These are phyloP conservation scores for Amyloporia xantha DNA, from an alignment of 768 basidiomycete species.

Conservation along the genomic window DNA sequence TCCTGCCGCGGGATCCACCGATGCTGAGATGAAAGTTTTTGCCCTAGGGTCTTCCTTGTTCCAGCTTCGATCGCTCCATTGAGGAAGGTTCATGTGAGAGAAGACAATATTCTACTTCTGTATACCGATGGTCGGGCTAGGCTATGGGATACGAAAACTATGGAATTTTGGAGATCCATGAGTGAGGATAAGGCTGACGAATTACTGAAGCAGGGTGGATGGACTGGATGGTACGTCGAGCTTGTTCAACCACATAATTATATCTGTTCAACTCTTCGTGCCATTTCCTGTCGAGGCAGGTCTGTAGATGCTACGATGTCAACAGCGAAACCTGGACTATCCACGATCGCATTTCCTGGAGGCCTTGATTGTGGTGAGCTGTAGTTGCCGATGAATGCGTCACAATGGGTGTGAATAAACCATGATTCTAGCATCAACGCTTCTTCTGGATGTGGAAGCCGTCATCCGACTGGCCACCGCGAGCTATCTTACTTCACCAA, in stretches of 20 bases:
- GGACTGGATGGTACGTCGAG: slow-evolving; percentile 61
- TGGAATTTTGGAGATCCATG: slow-evolving; percentile 85
- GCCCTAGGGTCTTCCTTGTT: slow-evolving; percentile 62
- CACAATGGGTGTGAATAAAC: no score
- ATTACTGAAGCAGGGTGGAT: slow-evolving; percentile 61
- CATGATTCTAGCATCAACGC: slow-evolving; percentile 26
- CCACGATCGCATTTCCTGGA: not conserved
- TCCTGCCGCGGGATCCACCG: no score
- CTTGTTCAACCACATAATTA: not conserved
- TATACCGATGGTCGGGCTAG: slow-evolving; percentile 75
- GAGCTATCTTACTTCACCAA: slow-evolving; percentile 2
- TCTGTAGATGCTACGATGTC: not conserved
- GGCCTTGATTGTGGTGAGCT: slow-evolving; percentile 2
- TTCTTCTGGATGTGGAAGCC: slow-evolving; percentile 24
- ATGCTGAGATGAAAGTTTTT: slow-evolving; percentile 5
- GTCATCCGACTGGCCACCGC: no score
- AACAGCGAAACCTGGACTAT: not conserved
- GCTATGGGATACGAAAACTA: slow-evolving; percentile 79
- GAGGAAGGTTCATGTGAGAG: slow-evolving; percentile 53
- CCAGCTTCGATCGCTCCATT: slow-evolving; percentile 76
- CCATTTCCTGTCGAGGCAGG: not conserved
- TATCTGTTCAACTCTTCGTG: not conserved
- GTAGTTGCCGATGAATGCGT: not conserved
- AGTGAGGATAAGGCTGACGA: slow-evolving; percentile 69
- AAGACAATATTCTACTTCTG: slow-evolving; percentile 63